Percentiles rank a stretch among this genome's conserved stretches.
phyloP scores from a whole-genome alignment of 768 basidiomycete species.

The Leccinum subgranulosum region DNA sequence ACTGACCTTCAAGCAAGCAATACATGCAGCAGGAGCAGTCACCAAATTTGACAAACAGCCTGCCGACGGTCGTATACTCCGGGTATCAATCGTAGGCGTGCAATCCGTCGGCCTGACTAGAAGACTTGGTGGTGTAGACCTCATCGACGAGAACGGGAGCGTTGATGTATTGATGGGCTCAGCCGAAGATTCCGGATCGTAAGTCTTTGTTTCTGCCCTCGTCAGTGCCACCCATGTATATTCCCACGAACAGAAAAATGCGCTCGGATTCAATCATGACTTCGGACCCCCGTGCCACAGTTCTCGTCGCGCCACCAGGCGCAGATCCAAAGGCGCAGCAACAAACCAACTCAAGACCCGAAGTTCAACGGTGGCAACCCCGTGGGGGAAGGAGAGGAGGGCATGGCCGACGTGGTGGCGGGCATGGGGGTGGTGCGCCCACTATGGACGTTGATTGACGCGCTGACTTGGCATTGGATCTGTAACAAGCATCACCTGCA shows the following conservation, averaged over 20 bases:
- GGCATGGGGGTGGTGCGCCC: conserved; percentile 9
- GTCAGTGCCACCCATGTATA: not conserved
- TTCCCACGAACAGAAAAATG: conserved; percentile 59
- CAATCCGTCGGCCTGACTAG: conserved; percentile 54
- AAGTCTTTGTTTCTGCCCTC: conserved; percentile 8
- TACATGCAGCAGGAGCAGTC: conserved; percentile 64
- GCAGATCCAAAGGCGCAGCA: conserved; percentile 54
- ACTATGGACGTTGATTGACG: conserved; percentile 30
- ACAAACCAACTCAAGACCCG: conserved; percentile 20
- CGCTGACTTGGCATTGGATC: conserved; percentile 6
- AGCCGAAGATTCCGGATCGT: conserved; percentile 51
- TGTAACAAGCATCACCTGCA: conserved; percentile 16
- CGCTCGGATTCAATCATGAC: conserved; percentile 73
- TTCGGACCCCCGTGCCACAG: conserved; percentile 60
- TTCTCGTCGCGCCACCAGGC: conserved; percentile 68
- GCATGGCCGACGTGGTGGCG: conserved; percentile 24
- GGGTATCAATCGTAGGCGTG: conserved; percentile 60
- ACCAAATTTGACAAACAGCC: conserved; percentile 75
- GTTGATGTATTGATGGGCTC: conserved; percentile 57
- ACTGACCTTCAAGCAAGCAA: conserved; percentile 65
- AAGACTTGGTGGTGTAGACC: conserved; percentile 53
- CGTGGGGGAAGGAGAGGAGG: conserved; percentile 26
- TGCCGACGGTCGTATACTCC: conserved; percentile 76
- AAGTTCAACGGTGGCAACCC: conserved; percentile 22
- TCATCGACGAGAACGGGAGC: conserved; percentile 37